A percentile compares a stretch with the other conserved stretches of the same genome.
These are phyloP conservation scores for Penicillium desertorum DNA, from an alignment of 495 filamentous ascomycete genomes.

Conservation along the genomic window DNA sequence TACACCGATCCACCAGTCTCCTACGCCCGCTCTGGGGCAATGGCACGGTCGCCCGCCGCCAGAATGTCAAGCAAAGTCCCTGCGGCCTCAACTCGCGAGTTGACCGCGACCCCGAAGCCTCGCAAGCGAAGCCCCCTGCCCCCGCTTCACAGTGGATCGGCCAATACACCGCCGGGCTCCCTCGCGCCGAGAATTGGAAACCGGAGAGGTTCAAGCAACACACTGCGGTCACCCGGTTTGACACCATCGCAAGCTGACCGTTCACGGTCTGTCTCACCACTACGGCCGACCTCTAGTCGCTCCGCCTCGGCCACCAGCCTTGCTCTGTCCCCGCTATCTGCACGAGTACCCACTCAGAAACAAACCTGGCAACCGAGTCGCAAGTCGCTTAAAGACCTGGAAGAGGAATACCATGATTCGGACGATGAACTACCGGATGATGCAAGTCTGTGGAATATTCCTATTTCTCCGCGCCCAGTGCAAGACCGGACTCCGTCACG, in stretches of 20 bases:
- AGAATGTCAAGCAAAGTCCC: slow-evolving; percentile 36
- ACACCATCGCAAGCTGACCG: slow-evolving; percentile 34
- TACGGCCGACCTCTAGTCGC: slow-evolving; percentile 34
- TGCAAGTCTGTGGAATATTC: slow-evolving; percentile 88
- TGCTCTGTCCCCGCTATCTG: slow-evolving; percentile 41
- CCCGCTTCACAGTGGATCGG: slow-evolving; percentile 32
- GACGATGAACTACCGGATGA: slow-evolving; percentile 95
- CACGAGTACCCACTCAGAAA: slow-evolving; percentile 34
- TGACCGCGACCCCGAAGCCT: slow-evolving; percentile 43
- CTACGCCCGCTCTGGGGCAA: slow-evolving; percentile 30
- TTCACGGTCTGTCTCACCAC: slow-evolving; percentile 43
- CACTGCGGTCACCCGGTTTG: slow-evolving; percentile 26
- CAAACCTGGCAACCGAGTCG: slow-evolving; percentile 70
- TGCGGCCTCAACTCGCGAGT: slow-evolving; percentile 41
- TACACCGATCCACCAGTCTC: slow-evolving; percentile 31
- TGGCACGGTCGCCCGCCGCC: slow-evolving; percentile 37
- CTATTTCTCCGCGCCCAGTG: slow-evolving; percentile 81
- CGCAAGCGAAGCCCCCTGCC: slow-evolving; percentile 45
- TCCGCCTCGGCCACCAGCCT: slow-evolving; percentile 37
- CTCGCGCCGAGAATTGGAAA: slow-evolving; percentile 25
- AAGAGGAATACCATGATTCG: slow-evolving; percentile 82
- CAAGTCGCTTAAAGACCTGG: slow-evolving; percentile 76
- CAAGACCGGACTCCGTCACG: slow-evolving; percentile 60
- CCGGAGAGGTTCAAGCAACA: slow-evolving; percentile 26
- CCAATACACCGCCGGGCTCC: slow-evolving; percentile 21